Percentiles rank a stretch among this genome's conserved stretches.
These are phyloP conservation scores for Ophiostoma sp. DNA, from an alignment of 2,329 filamentous ascomycete species.

Conservation along the genomic window DNA sequence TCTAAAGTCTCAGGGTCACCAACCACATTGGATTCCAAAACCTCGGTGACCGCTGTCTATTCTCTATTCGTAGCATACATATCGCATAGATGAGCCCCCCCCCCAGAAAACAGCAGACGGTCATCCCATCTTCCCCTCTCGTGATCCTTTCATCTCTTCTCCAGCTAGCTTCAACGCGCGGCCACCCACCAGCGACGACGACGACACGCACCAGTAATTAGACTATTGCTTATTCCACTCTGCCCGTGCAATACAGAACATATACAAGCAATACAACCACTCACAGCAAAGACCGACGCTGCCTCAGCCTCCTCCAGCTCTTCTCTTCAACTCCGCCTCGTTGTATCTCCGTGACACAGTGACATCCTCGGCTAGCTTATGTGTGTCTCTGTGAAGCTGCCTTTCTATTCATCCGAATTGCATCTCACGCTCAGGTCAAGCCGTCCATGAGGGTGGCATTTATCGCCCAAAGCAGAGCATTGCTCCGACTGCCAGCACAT, in stretches of 20 bases:
- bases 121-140: background rate
- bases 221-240: background rate
- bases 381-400: background rate
- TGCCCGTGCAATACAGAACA: background rate
- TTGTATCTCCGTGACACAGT: background rate
- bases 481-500: background rate
- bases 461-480: slow-evolving; percentile 1
- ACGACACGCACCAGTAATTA: slow-evolving; percentile 2
- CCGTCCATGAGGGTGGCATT: background rate
- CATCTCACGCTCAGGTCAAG: background rate
- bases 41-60: too few species aligned
- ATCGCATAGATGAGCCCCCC: too few species aligned
- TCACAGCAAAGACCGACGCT: too few species aligned
- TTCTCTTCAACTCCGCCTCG: background rate
- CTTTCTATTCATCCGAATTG: background rate
- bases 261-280: background rate
- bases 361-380: background rate
- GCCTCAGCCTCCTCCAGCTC: background rate
- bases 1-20: background rate
- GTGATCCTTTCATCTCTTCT: background rate
- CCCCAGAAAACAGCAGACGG: background rate
- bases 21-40: background rate
- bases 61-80: too few species aligned
- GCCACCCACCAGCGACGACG: background rate
- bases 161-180: background rate